Evolutionary conservation across 306 rosid genomes (phyloP), one percentile per base, ranked within the genome.

Genomic region (Cucurbita maxima): DNA sequence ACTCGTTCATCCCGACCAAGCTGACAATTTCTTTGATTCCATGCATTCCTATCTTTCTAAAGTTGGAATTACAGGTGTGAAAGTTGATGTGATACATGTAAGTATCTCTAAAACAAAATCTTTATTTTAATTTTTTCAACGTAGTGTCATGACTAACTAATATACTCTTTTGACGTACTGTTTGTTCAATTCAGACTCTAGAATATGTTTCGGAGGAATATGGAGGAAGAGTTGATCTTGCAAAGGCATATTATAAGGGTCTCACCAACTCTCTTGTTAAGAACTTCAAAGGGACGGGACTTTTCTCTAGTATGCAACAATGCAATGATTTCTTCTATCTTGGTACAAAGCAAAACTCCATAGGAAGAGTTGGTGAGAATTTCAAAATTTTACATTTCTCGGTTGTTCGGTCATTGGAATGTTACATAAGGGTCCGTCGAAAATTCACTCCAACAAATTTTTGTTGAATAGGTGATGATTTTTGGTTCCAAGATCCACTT

Each of bases 321-420:
- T 90, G 97, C 83, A 90, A 90, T n/a, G 98, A 90, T 76, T 90
- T 90, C 79, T 86, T 90, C 89, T 93, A 88, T 79, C 94, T 90
- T 7, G 93, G 97, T 54, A 90, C 97, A 8, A 84, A 78, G 44
- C 90, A 90, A 79, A 77, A 87, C 75, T 71, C 96, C 18, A 72
- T 87, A 64, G 98, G 85, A 74, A 86, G 96, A 83, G 96, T 82
- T 60, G 96, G 98, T 92, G 72, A 78, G 87, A 15, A 20, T 79
- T 55, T 72, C 58, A 50, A 50, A 60, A 0, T 52, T 36, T 51
- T 71, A 59, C 34, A 53, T 64, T 3, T 34, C 10, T 51, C 30
- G 7, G 40, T 45, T 41, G 9, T 10, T 19, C 4, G 1, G 51
- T n/a, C 34, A 4, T 40, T 40, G 10, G 8, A 10, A 15, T 1